These are phyloP conservation scores for Coelastrella sp. DNA, from an alignment of 139 green algal genomes.

Conservation along the genomic window DNA sequence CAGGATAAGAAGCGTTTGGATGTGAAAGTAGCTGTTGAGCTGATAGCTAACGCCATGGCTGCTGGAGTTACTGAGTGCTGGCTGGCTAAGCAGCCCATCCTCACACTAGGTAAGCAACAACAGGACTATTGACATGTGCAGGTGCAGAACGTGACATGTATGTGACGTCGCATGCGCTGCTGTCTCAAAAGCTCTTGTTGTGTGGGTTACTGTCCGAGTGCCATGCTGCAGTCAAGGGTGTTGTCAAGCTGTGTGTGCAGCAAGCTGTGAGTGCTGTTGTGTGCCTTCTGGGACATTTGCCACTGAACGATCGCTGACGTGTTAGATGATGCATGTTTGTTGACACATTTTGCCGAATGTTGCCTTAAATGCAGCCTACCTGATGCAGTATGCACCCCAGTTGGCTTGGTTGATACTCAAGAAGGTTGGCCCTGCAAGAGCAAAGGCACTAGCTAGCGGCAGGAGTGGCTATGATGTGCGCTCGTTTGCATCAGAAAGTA, in stretches of 20 bases:
- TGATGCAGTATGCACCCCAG: constrained; percentile 69
- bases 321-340: too few relatives aligned
- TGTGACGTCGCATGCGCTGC: too few relatives aligned
- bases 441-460: constrained; percentile 67
- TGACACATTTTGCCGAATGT: too few relatives aligned
- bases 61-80: constrained; percentile 79
- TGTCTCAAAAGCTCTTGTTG: too few relatives aligned
- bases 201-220: too few relatives aligned
- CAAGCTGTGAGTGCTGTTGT: too few relatives aligned
- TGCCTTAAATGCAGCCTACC: constrained; percentile 66
- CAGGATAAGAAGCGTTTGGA: constrained; percentile 52
- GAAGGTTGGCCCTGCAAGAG: constrained; percentile 74
- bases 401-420: constrained; percentile 76
- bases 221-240: too few relatives aligned
- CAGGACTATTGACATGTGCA: too few relatives aligned
- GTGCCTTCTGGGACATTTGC: too few relatives aligned
- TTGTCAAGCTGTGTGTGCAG: too few relatives aligned
- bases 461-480: constrained; percentile 43
- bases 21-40: constrained; percentile 57
- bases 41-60: constrained; percentile 76
- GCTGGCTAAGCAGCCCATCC: constrained; percentile 85
- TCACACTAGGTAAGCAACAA: constrained; percentile 75
- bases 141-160: too few relatives aligned
- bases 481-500: not conserved
- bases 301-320: too few relatives aligned